Evolutionary conservation across 1,284 basidiomycete genomes (phyloP), one percentile per base, ranked within the genome.

Genomic region (Hymenochaete sp.): DNA sequence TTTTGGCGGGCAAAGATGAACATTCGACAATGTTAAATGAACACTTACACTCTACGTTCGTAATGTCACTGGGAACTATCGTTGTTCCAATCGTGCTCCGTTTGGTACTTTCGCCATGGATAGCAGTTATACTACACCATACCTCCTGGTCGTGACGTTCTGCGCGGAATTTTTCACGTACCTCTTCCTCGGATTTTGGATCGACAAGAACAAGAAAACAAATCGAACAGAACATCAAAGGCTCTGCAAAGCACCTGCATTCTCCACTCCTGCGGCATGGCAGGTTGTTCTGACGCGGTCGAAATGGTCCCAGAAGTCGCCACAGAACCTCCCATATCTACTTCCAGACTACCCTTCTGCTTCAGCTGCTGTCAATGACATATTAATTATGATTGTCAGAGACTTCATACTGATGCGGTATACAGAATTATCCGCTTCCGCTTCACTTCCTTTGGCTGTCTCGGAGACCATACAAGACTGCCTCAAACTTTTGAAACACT

Each of bases 1-100:
- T 51, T 89, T 99, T 52, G 73, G 98, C 62, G 68, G 86, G 57
- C 95, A 99, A n/a, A n/a, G n/a, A n/a, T n/a, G n/a, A n/a, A n/a
- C n/a, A n/a, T n/a, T n/a, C n/a, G n/a, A 35, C 38, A 38, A 50
- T 50, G 48, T 24, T 50, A 22, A 41, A 44, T 38, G 52, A 59
- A 57, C 73, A 67, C 62, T 67, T 64, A 33, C 65, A 68, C 54
- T 62, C 67, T 18, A 71, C 76, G 29, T 64, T 77, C 40, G 53
- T 73, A 49, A 70, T 82, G 49, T 77, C 66, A 44, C 27, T 76
- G 25, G 59, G 77, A 19, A 75, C 75, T 24, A 59, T 80, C 32
- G 60, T 72, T 16, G 52, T 81, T 9, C 80, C 82, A 14, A 51
- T 71, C 13, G 49, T 71, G 42, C 62, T 68, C 25, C 77, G 75